Base-by-base conservation (phyloP, 2,329 filamentous ascomycete species). In the Pseudogymnoascus verrucosus region DNA sequence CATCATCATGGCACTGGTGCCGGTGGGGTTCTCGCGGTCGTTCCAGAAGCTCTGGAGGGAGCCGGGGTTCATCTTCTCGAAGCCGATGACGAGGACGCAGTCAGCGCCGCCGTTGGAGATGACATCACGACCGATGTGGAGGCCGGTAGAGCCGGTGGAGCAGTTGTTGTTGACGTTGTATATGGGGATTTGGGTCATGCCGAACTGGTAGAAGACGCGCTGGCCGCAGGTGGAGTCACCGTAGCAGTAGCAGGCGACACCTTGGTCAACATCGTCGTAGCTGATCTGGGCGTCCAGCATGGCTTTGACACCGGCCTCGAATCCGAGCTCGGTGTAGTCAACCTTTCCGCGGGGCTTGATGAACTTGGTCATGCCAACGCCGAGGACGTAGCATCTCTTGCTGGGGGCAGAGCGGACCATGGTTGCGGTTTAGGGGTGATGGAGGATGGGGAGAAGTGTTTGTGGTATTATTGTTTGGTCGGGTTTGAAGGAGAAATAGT, bases 131-230 rank as follows among this genome's bases (percentile, higher is more conserved):
- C 84, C 95, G 83, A 98, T 89, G 73, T 88, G 87, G 64, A 98
- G 79, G 7, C 93, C 95, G 0, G 93, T 96, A 4, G 89, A 92
- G n/a, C 93, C 95, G 0, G 93, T 98, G 3, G 90, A 91, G 82
- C 93, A 98, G 81, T 97, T 97, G 83, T 98, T 98, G 84, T 97
- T 98, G 73, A 96, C 91, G 73, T 98, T 98, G 82, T 96, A 93
- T 74, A 98, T 91, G 72, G 93, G 93, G 71, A 98, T 97, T 73
- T 89, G 83, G 47, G 93, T 97, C 88, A 98, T 93, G 79, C 93
- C 95, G 76, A 98, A 97, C 78, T 98, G 93, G 79, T 98, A 98
- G 79, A 98, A 97, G 73, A 98, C 93, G 68, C 93, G 89, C 81
- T 98, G 93, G 59, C 93, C 93, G 77, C 90, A 95, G 63, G 93